Evolutionary conservation across 768 basidiomycete genomes (phyloP).

Genomic region (Floccularia luteovirens): DNA sequence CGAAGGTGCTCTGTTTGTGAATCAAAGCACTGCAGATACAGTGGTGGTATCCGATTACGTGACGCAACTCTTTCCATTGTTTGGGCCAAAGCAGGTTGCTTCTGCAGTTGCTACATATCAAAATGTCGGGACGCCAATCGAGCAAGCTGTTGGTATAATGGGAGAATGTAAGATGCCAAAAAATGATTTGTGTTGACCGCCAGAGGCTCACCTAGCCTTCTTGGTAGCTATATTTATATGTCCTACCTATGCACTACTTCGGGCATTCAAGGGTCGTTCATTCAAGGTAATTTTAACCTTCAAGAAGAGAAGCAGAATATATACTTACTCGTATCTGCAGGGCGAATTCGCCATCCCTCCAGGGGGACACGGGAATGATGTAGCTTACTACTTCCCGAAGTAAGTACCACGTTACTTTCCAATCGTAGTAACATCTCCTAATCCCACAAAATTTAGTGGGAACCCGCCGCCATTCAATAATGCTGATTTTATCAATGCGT

Average conservation of each 20-base stretch:
- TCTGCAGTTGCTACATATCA: conserved; percentile 19
- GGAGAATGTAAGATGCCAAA: conserved; percentile 35
- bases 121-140: conserved; percentile 20
- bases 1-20: conserved; percentile 31
- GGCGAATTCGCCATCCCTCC: conserved; percentile 38
- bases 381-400: conserved; percentile 33
- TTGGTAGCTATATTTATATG: conserved; percentile 34
- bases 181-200: too few species aligned
- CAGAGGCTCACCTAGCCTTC: neutral
- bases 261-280: conserved; percentile 18
- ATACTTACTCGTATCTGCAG: conserved; percentile 10
- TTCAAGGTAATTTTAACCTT: conserved; percentile 21
- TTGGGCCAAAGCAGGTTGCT: conserved; percentile 17
- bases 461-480: conserved; percentile 18
- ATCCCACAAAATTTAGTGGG: conserved; percentile 1
- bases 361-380: conserved; percentile 27
- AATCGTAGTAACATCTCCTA: neutral
- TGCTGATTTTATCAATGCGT: conserved; percentile 24
- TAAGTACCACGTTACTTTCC: too few species aligned
- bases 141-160: conserved; percentile 27
- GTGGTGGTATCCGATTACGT: conserved; percentile 22
- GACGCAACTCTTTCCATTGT: conserved; percentile 27
- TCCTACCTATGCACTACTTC: conserved; percentile 31
- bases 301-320: neutral
- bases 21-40: conserved; percentile 16